A percentile compares a stretch with the other conserved stretches of the same genome.
Conservation (phyloP, 176 grass and related monocot genomes). For the Ampelocalamus luodianensis region DNA sequence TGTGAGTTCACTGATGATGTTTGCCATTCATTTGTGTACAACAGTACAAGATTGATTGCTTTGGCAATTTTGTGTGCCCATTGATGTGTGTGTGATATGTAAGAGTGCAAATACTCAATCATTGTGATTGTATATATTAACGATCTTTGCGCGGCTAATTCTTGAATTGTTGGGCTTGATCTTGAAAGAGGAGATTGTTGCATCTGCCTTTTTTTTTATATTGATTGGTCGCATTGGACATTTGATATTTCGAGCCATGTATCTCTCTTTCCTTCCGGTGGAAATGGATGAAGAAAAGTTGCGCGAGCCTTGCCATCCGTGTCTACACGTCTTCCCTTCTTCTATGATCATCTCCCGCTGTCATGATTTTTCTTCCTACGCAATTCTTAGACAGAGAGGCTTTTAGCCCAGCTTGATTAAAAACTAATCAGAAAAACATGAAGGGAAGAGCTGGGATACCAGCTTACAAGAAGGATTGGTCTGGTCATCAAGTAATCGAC, state of each 20-base stretch:
- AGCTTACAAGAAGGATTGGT: no score
- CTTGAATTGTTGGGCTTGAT: background rate
- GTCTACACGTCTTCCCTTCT: background rate
- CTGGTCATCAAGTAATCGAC: no score
- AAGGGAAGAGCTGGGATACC: no score
- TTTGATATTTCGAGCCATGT: background rate
- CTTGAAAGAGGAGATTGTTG: background rate
- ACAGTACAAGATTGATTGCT: background rate
- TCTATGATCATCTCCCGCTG: background rate
- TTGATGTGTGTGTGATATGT: slow-evolving; percentile 19
- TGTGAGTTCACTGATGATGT: slow-evolving; percentile 6
- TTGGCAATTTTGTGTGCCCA: slow-evolving; percentile 36
- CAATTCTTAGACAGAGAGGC: no score
- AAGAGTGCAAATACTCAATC: background rate
- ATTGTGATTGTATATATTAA: slow-evolving; percentile 2
- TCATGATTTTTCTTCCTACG: background rate
- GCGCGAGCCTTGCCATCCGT: background rate
- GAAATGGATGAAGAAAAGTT: background rate
- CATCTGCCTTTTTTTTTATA: background rate
- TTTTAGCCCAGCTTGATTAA: no score
- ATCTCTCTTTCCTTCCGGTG: background rate
- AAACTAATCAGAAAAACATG: no score
- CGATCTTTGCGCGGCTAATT: background rate
- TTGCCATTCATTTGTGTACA: background rate
- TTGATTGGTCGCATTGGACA: background rate